These are phyloP conservation scores for Botrytis medusae DNA, from an alignment of 2,329 filamentous ascomycete species.

Conservation along the genomic window DNA sequence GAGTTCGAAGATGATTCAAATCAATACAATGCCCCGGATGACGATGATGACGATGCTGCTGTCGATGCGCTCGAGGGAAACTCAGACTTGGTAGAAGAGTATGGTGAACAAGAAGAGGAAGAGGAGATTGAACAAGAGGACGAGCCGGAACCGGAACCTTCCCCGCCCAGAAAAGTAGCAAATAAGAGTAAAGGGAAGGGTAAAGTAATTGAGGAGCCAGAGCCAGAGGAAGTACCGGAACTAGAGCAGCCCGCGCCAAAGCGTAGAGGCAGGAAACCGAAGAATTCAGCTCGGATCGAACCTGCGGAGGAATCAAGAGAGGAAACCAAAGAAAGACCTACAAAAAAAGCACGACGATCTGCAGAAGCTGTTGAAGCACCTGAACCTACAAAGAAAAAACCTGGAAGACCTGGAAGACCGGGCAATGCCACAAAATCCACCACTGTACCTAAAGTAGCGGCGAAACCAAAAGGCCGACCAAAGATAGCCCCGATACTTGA, in stretches of 20 bases:
- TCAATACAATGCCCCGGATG: slow-evolving; percentile 30
- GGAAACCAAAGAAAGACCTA: slow-evolving; percentile 23
- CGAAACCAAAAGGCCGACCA: slow-evolving; percentile 26
- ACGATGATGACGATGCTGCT: slow-evolving; percentile 39
- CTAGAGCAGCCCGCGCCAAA: background rate
- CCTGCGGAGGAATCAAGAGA: slow-evolving; percentile 26
- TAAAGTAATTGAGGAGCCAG: slow-evolving; percentile 17
- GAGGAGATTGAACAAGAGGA: slow-evolving; percentile 27
- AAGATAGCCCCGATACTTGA: slow-evolving; percentile 32
- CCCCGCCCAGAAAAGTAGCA: slow-evolving; percentile 1
- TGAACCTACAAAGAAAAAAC: slow-evolving; percentile 7
- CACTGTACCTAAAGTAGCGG: slow-evolving; percentile 28
- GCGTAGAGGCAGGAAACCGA: slow-evolving; percentile 18
- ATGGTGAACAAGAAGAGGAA: slow-evolving; percentile 22
- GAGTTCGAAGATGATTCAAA: slow-evolving; percentile 38
- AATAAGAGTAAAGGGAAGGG: slow-evolving; percentile 23
- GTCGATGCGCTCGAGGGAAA: slow-evolving; percentile 35
- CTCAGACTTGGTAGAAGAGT: slow-evolving; percentile 16
- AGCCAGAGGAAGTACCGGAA: slow-evolving; percentile 14
- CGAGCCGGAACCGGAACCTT: slow-evolving; percentile 25
- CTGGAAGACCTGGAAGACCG: slow-evolving; percentile 5
- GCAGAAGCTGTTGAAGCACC: slow-evolving; percentile 22
- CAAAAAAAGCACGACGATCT: slow-evolving; percentile 29
- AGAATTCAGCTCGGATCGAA: slow-evolving; percentile 1
- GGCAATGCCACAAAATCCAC: slow-evolving; percentile 12